Conservation (phyloP, 768 basidiomycete species). For the Suillus weaverae region DNA sequence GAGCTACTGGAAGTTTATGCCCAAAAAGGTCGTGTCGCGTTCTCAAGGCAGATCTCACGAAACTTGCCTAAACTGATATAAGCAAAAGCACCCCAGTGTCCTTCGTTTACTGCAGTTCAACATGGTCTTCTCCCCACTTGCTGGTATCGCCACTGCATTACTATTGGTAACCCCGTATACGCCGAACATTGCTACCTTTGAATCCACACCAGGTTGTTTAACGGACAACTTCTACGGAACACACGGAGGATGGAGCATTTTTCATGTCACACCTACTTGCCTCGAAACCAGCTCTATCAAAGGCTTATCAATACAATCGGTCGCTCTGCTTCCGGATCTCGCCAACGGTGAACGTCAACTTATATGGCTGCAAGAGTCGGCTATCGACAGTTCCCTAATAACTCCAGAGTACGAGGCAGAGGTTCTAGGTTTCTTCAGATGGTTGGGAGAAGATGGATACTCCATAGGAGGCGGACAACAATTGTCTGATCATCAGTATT, state of each 20-base stretch:
- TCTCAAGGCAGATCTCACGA: not conserved
- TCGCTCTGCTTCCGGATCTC: slow-evolving; percentile 28
- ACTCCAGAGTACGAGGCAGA: slow-evolving; percentile 32
- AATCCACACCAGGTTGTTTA: slow-evolving; percentile 41
- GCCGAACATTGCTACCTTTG: slow-evolving; percentile 11
- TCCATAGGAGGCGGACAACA: slow-evolving; percentile 11
- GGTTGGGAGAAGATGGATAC: slow-evolving; percentile 22
- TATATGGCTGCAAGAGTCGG: slow-evolving; percentile 61
- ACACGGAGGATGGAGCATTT: slow-evolving; percentile 52
- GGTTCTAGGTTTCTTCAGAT: slow-evolving; percentile 38
- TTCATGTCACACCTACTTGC: slow-evolving; percentile 45
- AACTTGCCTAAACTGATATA: not conserved
- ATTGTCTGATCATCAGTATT: slow-evolving; percentile 19
- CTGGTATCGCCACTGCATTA: not conserved
- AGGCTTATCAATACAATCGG: slow-evolving; percentile 20
- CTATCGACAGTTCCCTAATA: slow-evolving; percentile 47
- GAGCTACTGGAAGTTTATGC: not conserved
- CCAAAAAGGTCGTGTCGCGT: not conserved
- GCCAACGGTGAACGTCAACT: slow-evolving; percentile 40
- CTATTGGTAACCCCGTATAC: slow-evolving; percentile 25
- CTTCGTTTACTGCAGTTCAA: not conserved
- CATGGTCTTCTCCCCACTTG: slow-evolving; percentile 1
- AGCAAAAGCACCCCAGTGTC: not conserved
- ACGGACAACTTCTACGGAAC: slow-evolving; percentile 55
- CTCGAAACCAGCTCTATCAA: slow-evolving; percentile 19